Percentiles rank a stretch among this genome's conserved stretches.
Conservation (phyloP, 1,284 basidiomycete genomes). For the Phellopilus nigrolimitatus region DNA sequence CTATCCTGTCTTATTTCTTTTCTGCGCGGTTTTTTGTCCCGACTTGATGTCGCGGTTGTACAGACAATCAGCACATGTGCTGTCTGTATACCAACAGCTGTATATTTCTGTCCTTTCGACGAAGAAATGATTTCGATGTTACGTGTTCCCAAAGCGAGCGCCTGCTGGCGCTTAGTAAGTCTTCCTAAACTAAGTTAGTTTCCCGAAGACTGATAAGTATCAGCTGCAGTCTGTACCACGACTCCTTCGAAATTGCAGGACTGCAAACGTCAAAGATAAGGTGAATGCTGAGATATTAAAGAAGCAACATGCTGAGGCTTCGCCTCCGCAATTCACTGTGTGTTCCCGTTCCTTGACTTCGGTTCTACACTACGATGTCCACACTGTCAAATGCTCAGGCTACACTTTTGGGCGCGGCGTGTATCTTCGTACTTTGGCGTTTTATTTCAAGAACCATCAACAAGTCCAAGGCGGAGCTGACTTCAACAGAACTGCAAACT, state of each 20-base stretch:
- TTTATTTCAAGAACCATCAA: neutral
- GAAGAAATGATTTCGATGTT: neutral
- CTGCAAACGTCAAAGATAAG: too few species aligned
- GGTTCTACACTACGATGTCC: neutral
- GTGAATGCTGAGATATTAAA: too few species aligned
- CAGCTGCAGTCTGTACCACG: too few species aligned
- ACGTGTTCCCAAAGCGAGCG: too few species aligned
- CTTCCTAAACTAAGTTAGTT: too few species aligned
- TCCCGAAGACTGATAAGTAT: too few species aligned
- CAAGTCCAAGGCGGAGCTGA: neutral
- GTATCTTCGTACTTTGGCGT: neutral
- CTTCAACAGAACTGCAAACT: neutral
- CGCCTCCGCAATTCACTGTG: too few species aligned
- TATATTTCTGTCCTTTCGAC: neutral
- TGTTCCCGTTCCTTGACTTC: too few species aligned
- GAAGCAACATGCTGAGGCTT: too few species aligned
- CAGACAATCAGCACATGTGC: constrained; percentile 3
- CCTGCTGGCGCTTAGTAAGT: too few species aligned
- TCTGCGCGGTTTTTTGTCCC: neutral
- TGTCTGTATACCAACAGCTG: constrained; percentile 16
- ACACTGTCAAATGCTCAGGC: neutral
- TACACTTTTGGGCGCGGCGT: neutral
- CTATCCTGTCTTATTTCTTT: constrained; percentile 1
- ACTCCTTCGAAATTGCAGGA: too few species aligned
- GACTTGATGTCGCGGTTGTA: constrained; percentile 13